Conservation (phyloP, 805 yeast species). For the Sungouiella blattae region DNA sequence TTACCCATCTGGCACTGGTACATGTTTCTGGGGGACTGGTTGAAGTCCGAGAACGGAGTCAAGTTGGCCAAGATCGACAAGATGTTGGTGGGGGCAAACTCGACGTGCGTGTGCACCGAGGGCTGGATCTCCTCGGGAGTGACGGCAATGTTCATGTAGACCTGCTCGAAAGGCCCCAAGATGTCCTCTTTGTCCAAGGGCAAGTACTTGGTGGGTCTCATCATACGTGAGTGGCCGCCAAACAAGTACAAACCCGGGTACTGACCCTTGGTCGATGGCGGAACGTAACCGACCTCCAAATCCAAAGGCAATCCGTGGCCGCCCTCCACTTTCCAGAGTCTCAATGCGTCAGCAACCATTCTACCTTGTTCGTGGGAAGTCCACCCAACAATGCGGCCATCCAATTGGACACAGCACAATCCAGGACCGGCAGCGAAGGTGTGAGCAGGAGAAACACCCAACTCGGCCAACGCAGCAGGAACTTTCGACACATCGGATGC, state of each 20-base stretch:
- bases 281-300: constrained; percentile 92
- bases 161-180: constrained; percentile 97
- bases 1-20: constrained; percentile 99
- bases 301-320: constrained; percentile 73
- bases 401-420: constrained; percentile 86
- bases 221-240: constrained; percentile 92
- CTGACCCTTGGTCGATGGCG: constrained; percentile 94
- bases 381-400: constrained; percentile 93
- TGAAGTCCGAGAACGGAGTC: constrained; percentile 97
- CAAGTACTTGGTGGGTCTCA: constrained; percentile 89
- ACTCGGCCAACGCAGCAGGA: constrained; percentile 57
- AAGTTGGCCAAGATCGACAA: constrained; percentile 91
- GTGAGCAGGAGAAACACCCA: constrained; percentile 82
- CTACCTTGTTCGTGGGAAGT: constrained; percentile 85
- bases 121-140: constrained; percentile 85
- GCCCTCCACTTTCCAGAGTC: constrained; percentile 91
- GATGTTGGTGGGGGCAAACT: constrained; percentile 90
- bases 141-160: constrained; percentile 93
- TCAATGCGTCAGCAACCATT: constrained; percentile 81
- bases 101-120: constrained; percentile 87
- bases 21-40: constrained; percentile 99
- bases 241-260: constrained; percentile 93
- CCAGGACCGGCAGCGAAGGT: constrained; percentile 84
- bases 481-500: constrained; percentile 72
- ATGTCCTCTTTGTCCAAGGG: constrained; percentile 81